phyloP scores from a whole-genome alignment of 768 basidiomycete genomes.

The Nevesoporus exiguus region DNA sequence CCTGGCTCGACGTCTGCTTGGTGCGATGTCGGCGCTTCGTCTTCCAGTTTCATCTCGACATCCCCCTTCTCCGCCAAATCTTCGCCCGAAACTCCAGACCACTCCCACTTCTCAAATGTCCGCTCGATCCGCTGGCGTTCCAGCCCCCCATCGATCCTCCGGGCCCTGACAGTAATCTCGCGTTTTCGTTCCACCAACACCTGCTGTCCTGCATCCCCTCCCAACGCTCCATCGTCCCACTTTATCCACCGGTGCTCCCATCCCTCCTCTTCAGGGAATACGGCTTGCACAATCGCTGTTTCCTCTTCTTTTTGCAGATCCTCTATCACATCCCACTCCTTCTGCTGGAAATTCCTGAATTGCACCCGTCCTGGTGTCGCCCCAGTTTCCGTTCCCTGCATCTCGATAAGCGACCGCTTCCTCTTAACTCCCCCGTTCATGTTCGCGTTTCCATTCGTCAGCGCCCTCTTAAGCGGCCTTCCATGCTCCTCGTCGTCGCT shows the following conservation, averaged over 20 bases:
- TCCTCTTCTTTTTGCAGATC: constrained; percentile 43
- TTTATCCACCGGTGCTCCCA: constrained; percentile 49
- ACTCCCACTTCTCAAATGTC: constrained; percentile 63
- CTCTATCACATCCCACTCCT: constrained; percentile 56
- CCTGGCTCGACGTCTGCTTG: constrained; percentile 5
- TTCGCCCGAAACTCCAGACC: constrained; percentile 32
- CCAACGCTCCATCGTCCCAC: constrained; percentile 23
- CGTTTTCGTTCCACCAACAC: constrained; percentile 44
- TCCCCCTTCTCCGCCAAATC: constrained; percentile 13
- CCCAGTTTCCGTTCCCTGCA: constrained; percentile 4
- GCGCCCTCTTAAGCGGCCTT: constrained; percentile 22
- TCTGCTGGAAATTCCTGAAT: constrained; percentile 70
- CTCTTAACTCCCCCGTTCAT: constrained; percentile 35
- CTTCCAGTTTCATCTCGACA: constrained; percentile 32
- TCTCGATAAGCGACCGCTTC: constrained; percentile 33
- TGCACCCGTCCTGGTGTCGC: constrained; percentile 21
- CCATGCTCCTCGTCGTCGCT: constrained; percentile 65
- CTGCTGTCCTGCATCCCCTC: constrained; percentile 27
- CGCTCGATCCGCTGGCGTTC: constrained; percentile 74
- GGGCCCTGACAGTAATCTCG: constrained; percentile 55
- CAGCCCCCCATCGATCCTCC: constrained; percentile 51
- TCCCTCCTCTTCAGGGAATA: constrained; percentile 38
- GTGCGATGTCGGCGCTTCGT: constrained; percentile 3
- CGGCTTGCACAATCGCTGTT: constrained; percentile 36
- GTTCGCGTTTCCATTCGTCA: constrained; percentile 26